A percentile compares a stretch with the other conserved stretches of the same genome.
Conservation (phyloP, 108 stramenopile genomes). For the Poteriospumella lacustris region DNA sequence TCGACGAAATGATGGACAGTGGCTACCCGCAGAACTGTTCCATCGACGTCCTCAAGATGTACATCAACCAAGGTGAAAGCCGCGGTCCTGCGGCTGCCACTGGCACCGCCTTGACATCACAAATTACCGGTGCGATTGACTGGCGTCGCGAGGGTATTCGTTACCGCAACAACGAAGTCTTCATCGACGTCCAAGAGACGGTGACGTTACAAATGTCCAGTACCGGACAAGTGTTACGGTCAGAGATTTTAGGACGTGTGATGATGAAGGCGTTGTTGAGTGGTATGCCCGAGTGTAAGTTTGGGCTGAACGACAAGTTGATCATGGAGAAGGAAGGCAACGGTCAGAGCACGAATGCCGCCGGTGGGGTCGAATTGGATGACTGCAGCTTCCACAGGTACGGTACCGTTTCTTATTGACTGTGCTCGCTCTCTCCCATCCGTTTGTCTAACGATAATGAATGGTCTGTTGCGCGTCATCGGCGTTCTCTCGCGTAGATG, state of each 20-base stretch:
- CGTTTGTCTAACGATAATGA: too few species aligned
- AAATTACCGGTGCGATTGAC: constrained; percentile 98
- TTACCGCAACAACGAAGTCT: constrained; percentile 94
- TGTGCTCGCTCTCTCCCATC: too few species aligned
- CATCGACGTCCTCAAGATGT: constrained; percentile 89
- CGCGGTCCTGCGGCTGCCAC: constrained; percentile 35
- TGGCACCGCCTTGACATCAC: constrained; percentile 49
- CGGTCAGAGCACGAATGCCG: neutral
- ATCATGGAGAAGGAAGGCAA: constrained; percentile 87
- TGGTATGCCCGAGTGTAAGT: constrained; percentile 92
- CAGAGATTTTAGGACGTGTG: constrained; percentile 88
- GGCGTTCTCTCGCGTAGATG: too few species aligned
- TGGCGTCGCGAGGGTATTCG: constrained; percentile 91
- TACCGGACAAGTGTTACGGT: constrained; percentile 80
- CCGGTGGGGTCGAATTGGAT: constrained; percentile 86
- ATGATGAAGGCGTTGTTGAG: constrained; percentile 97
- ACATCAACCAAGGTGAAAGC: constrained; percentile 91
- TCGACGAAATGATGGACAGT: constrained; percentile 64
- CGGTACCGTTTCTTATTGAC: neutral
- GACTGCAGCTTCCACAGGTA: constrained; percentile 95
- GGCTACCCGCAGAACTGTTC: constrained; percentile 97
- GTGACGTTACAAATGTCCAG: constrained; percentile 85
- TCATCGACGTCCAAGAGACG: constrained; percentile 93
- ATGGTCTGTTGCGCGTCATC: too few species aligned
- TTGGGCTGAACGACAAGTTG: constrained; percentile 97